Evolutionary conservation across 2,329 filamentous ascomycete genomes (phyloP), one percentile per base, ranked within the genome.

Genomic region (Daldinia eschscholtzii): DNA sequence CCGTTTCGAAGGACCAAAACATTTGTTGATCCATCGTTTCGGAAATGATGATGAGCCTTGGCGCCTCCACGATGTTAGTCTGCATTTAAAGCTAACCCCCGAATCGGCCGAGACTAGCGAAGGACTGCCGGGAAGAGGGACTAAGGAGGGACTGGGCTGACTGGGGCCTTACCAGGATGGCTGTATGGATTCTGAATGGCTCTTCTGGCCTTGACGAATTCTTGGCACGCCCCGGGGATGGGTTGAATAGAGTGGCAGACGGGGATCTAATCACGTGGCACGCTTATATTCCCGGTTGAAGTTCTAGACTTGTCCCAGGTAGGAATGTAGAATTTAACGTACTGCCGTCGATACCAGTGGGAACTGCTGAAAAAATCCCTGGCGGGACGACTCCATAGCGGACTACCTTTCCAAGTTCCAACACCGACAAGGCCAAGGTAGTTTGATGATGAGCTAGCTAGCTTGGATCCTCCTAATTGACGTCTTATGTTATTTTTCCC

Each of bases 31-130:
- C 65, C 69, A 65, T 71, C 52, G 37, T 41, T 55, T 66, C 63
- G 69, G 65, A 71, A 71, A 71, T 71, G 65, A 71, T 61, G 69
- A 71, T 71, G 60, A 68, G 57, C 68, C 68, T 71, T 69, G 68
- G 68, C 65, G 41, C 35, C 59, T 57, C 67, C 62, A 61, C 41
- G 56, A 39, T 33, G 28, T 60, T 60, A 55, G 58, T 53, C 18
- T 42, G 52, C 26, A 33, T 58, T 53, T 59, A 18, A 44, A 52
- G 57, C 63, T 66, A 65, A 33, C 57, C 20, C 65, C 57, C 61
- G 65, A 71, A 71, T 64, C 69, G 69, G 69, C 69, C 69, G 69
- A 71, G 66, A 66, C 61, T 57, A 67, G 56, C 30, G 41, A 28
- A 60, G 46, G 53, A 59, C 64, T 68, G 65, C 68, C 65, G 65